Base-by-base conservation (phyloP, 202 grass and related monocot species). In the Carex arenaria region DNA sequence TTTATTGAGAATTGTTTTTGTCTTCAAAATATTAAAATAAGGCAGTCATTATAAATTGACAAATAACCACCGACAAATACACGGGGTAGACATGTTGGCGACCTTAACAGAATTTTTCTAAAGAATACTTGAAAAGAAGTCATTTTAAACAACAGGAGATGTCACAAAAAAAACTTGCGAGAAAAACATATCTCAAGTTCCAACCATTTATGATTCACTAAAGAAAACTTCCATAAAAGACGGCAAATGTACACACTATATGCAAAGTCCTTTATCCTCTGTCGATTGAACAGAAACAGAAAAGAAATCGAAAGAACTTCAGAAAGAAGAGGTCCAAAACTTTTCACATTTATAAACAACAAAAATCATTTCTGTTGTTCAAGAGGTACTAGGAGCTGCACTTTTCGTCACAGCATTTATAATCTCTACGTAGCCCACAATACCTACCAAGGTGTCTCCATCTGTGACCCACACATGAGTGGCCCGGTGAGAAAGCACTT, bases 381-480 rank as follows among this genome's bases (percentile, higher is more conserved):
- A 78, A 78, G 73, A 78, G 31, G 73, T 78, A 78, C 73, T 60
- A n/a, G 73, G 73, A 59, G 28, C 73, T 60, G 73, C 17, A 57
- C 62, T 89, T 72, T 79, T 89, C 12, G 91, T 95, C 34, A 94
- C 93, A 1, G 95, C 95, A 68, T 83, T 49, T 76, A 98, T 89
- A 81, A 98, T 98, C 19, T 98, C 89, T 7, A 80, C 86, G 72
- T 93, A 98, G 5, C 93, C 91, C 34, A 98, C 86, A 60, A 98
- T 87, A 52, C 95, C 92, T 4, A 93, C 83, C 57, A 98, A 86
- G 76, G 73, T 79, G 14, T 80, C 84, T 0, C 91, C 93, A 28
- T 98, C 91, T 0, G 86, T 95, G 87, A 98, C 95, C 93, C 95
- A 98, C 57, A 98, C 91, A 43, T 98, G 93, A 0, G 95, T 98